phyloP scores from a whole-genome alignment of 305 asterid species.

The Rubia balearica region DNA sequence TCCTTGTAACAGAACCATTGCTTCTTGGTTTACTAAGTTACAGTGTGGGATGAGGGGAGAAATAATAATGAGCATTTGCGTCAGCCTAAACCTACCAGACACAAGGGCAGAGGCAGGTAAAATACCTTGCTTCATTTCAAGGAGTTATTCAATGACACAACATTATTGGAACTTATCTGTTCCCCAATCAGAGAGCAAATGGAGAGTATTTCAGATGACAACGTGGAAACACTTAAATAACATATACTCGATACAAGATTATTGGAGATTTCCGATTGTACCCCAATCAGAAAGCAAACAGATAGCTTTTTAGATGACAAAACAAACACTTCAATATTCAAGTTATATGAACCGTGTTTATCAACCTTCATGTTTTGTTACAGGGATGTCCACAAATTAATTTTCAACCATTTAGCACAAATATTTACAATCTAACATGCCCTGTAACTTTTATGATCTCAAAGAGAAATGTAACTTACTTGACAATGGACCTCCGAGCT shows the following conservation, averaged over 20 bases:
- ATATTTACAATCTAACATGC: background rate
- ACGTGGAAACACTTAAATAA: background rate
- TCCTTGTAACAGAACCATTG: slow-evolving; percentile 3
- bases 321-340: background rate
- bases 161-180: background rate
- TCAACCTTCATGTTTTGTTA: background rate
- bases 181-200: background rate
- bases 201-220: background rate
- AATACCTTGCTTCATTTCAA: too few species aligned
- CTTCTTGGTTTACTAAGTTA: background rate
- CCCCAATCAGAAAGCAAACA: background rate
- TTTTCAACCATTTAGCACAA: background rate
- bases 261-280: background rate
- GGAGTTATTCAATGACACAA: background rate
- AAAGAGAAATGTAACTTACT: slow-evolving; percentile 41
- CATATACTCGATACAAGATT: background rate
- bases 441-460: background rate
- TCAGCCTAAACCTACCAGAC: background rate
- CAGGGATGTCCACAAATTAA: background rate
- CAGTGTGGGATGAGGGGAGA: background rate
- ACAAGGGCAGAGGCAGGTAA: background rate
- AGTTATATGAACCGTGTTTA: background rate
- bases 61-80: background rate
- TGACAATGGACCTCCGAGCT: slow-evolving; percentile 72
- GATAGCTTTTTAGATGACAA: background rate